Base-by-base conservation (phyloP, 805 yeast species). In the Scheffersomyces coipomensis region DNA sequence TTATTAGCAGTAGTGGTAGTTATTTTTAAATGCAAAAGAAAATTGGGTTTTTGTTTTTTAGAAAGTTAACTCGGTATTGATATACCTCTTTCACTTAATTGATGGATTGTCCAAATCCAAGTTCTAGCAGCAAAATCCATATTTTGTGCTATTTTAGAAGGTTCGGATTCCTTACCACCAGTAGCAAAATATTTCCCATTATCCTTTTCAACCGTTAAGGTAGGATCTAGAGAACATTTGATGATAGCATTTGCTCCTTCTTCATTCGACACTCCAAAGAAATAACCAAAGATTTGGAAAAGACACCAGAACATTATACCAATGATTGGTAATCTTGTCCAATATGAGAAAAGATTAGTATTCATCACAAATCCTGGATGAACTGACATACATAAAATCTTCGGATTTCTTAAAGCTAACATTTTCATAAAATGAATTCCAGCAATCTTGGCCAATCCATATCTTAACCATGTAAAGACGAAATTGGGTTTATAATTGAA, bases 291-390 rank as follows among this genome's bases (percentile, higher is more conserved):
- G 6, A 83, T 53, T 53, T 85, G 87, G 56, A 86, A 85, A 8
- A 78, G 58, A 29, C 83, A 60, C 88, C 90, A 81, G 48, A 85
- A 85, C 25, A 83, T 51, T 1, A 79, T 71, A 0, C 96, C 96
- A n/a, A 88, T 71, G 4, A 87, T 64, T 0, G 95, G 95, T 12
- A 84, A 64, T 40, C 88, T 64, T 2, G 91, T 85, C 81, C 89
- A 84, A 55, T 84, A 85, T 33, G 83, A 70, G 55, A 84, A 85
- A 34, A 84, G 58, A 48, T 83, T 83, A 2, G 96, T 82, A 51
- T 81, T 81, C 85, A 88, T 82, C n/a, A 86, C 87, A 47, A 86
- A 74, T 0, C 96, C 96, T 0, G 96, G 96, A 52, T 87, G 90
- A 3, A 86, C 85, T 2, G 88, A 73, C 26, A 78, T 59, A 41